Base-by-base conservation (phyloP, 169 alveolate genomes). In the Eimeria mitis region DNA sequence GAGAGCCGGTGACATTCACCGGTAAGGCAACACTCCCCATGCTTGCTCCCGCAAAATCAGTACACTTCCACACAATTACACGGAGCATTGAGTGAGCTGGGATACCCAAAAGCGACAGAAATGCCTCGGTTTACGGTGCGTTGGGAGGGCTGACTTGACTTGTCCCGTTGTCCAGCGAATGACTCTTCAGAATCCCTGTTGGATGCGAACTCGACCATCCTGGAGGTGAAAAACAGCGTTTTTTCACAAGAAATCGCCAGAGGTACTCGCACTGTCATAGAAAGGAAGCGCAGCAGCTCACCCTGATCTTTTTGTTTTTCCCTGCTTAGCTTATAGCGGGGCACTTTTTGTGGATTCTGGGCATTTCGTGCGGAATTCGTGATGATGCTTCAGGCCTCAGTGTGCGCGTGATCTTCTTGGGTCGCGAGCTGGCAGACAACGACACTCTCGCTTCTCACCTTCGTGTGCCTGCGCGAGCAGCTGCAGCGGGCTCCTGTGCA, bases 371-470 rank as follows among this genome's bases (percentile, higher is more conserved):
- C 70, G 68, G 34, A 9, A 31, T 7, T 42, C 40, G 49, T 25
- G 65, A 5, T 81, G n/a, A 70, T 37, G 40, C 11, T 61, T 44
- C 78, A 85, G 91, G 91, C 42, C 78, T 85, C 40, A 85, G 61
- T 79, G 91, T 85, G 91, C 91, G 91, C n/a, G 91, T 85, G n/a
- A 85, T 85, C 59, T 85, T 85, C 59, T 61, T 85, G 91, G 91
- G 91, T 4, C 91, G 91, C 19, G 91, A 85, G 79, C 49, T 85
- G 63, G 91, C 91, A 21, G 91, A 85, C 78, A 85, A 70, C 91
- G 91, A 85, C 59, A 37, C 79, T 1, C 78, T 85, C 31, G 91
- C 78, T 40, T 85, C 91, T 40, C 78, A 85, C 78, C 91, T 85
- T 19, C 91, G 91, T 16, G 61, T 85, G 79, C 78, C 91, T 31